Evolutionary conservation across 208 protist species (phyloP).

Genomic region (Trypanosoma avium): DNA sequence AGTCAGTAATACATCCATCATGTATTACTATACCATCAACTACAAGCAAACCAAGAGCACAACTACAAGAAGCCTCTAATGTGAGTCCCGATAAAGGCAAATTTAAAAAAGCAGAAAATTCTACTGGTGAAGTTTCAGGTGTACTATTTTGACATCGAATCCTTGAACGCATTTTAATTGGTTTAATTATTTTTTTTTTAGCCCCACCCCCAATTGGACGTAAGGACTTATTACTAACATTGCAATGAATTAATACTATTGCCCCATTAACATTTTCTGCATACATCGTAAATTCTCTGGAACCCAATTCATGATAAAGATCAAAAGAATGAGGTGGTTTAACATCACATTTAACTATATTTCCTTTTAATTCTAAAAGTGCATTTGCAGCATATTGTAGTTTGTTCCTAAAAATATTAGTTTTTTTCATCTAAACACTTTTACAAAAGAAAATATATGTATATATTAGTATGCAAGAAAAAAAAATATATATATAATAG

Average conservation of each 20-base stretch:
- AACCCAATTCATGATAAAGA: slow-evolving; percentile 20
- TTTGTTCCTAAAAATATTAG: background rate
- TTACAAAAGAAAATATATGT: background rate
- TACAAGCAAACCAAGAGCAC: slow-evolving; percentile 40
- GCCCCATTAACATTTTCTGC: slow-evolving; percentile 5
- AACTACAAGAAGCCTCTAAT: slow-evolving; percentile 33
- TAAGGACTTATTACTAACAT: slow-evolving; percentile 21
- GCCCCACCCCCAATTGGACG: slow-evolving; percentile 10
- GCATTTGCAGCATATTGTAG: background rate
- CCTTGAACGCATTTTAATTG: slow-evolving; percentile 4
- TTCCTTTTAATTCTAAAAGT: background rate
- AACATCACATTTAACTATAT: background rate
- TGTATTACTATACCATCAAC: slow-evolving; percentile 40
- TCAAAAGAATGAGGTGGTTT: slow-evolving; percentile 12
- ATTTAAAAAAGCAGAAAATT: slow-evolving; percentile 26
- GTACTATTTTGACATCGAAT: background rate
- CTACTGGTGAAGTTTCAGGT: slow-evolving; percentile 6
- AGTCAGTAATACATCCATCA: background rate
- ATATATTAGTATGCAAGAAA: background rate
- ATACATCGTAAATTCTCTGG: slow-evolving; percentile 21
- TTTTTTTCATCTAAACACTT: slow-evolving; percentile 2
- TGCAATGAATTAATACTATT: slow-evolving; percentile 25
- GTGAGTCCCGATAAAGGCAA: slow-evolving; percentile 16
- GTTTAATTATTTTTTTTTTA: background rate
- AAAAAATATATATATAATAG: no score